Base-by-base conservation (phyloP, 768 basidiomycete genomes). In the Psilocybe tampanensis region DNA sequence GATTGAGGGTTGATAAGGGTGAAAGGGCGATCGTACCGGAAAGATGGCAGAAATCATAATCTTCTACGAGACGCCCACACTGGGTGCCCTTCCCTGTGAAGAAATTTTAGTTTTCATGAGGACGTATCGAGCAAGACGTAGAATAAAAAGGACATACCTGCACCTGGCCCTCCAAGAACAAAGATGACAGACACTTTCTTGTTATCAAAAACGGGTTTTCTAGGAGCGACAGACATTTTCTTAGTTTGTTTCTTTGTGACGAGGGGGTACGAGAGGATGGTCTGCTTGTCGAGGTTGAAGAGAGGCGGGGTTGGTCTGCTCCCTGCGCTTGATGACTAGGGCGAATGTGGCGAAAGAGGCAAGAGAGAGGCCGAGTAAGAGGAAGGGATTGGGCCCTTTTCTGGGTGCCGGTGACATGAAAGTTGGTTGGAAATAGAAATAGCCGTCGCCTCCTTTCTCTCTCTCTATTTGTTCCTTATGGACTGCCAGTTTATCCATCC, bases 141-240 rank as follows among this genome's bases (percentile, higher is more conserved):
- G 18, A 26, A 57, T 26, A 41, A 42, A 22, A 9, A 43, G 21
- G 26, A 52, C 65, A 62, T 60, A 89, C 95, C 95, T 65, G 95
- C 95, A 49, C 97, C 97, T 18, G 97, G 97, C 0, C 97, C 97
- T 34, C 97, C 97, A 13, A 99, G 87, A 22, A 98, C 95, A 67
- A 92, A 99, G 67, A 98, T 80, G 55, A 99, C 95, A 17, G 83
- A 88, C 65, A 98, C 89, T 60, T 92, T 88, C 45, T 70, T 68
- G 29, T 76, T 71, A 70, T 92, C 86, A 66, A 97, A 96, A 2
- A 77, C 79, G 15, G 80, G 79, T 29, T 52, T 48, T 23, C 47
- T 51, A 21, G 13, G 7, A 13, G 36, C 57, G 44, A 21, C 29
- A 4, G 29, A 29, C 29, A 29, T 13, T 39, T 13, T 39, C n/a